Evolutionary conservation across 345 rosid species (phyloP), one percentile per base, ranked within the genome.

Genomic region (Mercurialis annua): DNA sequence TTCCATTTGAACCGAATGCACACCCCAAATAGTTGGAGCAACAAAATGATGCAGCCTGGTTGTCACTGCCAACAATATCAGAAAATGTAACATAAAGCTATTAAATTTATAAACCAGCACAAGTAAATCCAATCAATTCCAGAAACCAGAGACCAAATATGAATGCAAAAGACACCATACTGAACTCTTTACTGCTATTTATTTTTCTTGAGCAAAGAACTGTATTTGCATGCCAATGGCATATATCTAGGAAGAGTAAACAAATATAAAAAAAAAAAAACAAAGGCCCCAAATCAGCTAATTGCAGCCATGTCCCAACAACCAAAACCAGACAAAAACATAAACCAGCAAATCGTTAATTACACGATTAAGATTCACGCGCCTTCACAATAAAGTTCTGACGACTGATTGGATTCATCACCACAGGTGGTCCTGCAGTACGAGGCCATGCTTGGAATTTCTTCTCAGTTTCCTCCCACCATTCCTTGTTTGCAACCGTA

Each of bases 361-460:
- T 38, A n/a, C n/a, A n/a, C n/a, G n/a, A n/a, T n/a, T 72, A 79
- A 56, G 81, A 75, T 31, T 80, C 80, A 2, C 40, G 66, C 16
- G 88, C 31, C 80, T 86, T 93, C 62, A 93, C 82, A 29, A 90
- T 86, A 83, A 88, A 93, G 64, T 93, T 90, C 81, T 88, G 98
- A 68, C 97, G 97, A 71, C 83, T 89, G 61, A 89, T 89, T 38
- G 98, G 96, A 38, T 93, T 93, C 96, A 93, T 89, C 69, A 91
- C 96, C 17, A 90, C 97, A 0, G 98, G 97, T 44, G 96, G 85
- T 34, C 97, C 97, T 18, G 92, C 97, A 42, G 94, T 84, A n/a
- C 96, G 93, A 11, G 98, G 98, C 98, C 98, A 93, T 8, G 94
- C 90, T 82, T 87, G 98, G 73, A 93, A 80, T 38, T 81, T 90